Conservation (phyloP, 345 rosid genomes). For the Populus deltoides region DNA sequence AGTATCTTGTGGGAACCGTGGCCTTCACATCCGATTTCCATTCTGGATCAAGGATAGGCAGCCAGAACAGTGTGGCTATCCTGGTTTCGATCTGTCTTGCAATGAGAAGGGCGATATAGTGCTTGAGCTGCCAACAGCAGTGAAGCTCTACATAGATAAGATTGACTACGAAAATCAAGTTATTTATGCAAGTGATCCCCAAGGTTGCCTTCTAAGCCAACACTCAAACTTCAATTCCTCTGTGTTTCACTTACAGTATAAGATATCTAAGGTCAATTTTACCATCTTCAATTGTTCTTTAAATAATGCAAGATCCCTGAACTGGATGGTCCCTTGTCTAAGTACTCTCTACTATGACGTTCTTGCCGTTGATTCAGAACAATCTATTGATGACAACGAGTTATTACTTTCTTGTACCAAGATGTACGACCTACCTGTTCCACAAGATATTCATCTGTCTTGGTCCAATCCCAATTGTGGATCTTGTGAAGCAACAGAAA, state of each 20-base stretch:
- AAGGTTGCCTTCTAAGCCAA: neutral
- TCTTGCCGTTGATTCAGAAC: neutral
- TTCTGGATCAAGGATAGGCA: constrained; percentile 13
- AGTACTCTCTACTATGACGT: constrained; percentile 5
- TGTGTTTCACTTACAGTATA: too few species aligned
- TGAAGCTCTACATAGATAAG: neutral
- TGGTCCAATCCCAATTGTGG: too few species aligned
- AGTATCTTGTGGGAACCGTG: constrained; percentile 3
- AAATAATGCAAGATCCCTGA: neutral
- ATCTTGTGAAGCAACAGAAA: too few species aligned
- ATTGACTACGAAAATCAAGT: neutral
- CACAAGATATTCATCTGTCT: too few species aligned
- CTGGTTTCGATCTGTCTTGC: constrained; percentile 15
- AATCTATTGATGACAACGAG: neutral
- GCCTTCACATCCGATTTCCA: constrained; percentile 6
- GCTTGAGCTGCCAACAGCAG: neutral
- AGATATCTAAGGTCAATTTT: too few species aligned
- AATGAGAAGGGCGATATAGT: neutral
- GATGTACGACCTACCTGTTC: too few species aligned
- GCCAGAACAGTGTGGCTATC: constrained; percentile 9
- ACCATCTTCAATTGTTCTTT: too few species aligned
- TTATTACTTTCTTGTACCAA: too few species aligned
- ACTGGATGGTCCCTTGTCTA: neutral
- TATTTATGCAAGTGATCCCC: neutral
- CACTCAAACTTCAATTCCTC: too few species aligned